phyloP scores from a whole-genome alignment of 495 filamentous ascomycete genomes.

The Friedmanniomyces simplex region DNA sequence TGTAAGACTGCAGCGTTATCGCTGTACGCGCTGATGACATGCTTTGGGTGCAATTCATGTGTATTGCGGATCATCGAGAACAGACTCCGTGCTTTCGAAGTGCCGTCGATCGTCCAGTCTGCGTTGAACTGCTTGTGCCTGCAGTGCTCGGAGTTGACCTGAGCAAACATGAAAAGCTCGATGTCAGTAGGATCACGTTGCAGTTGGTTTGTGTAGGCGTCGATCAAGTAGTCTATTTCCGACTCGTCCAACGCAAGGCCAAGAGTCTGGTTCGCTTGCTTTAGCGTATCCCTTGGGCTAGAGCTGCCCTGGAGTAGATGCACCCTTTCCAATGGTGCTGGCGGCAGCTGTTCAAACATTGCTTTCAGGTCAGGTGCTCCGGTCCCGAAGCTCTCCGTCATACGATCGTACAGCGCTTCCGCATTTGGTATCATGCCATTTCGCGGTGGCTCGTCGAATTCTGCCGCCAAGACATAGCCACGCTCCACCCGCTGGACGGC shows the following conservation, averaged over 20 bases:
- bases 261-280: constrained; percentile 68
- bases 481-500: constrained; percentile 77
- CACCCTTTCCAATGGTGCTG: constrained; percentile 59
- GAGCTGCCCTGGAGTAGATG: constrained; percentile 52
- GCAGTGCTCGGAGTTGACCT: constrained; percentile 81
- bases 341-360: constrained; percentile 72
- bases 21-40: constrained; percentile 88
- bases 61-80: constrained; percentile 96
- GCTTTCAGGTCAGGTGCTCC: constrained; percentile 53
- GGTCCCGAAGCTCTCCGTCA: constrained; percentile 70
- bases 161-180: constrained; percentile 98
- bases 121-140: constrained; percentile 87
- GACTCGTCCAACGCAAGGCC: constrained; percentile 79
- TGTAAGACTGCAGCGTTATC: constrained; percentile 93
- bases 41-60: constrained; percentile 62
- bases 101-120: constrained; percentile 90
- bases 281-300: constrained; percentile 58
- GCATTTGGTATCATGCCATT: constrained; percentile 44
- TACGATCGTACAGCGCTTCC: constrained; percentile 76
- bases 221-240: constrained; percentile 88
- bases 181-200: constrained; percentile 72
- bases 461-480: constrained; percentile 59
- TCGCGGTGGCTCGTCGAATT: constrained; percentile 43
- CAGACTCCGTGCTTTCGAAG: constrained; percentile 62
- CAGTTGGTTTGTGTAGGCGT: constrained; percentile 64